Conservation (phyloP, 805 yeast genomes). For the Cyberlindnera suaveolens region DNA sequence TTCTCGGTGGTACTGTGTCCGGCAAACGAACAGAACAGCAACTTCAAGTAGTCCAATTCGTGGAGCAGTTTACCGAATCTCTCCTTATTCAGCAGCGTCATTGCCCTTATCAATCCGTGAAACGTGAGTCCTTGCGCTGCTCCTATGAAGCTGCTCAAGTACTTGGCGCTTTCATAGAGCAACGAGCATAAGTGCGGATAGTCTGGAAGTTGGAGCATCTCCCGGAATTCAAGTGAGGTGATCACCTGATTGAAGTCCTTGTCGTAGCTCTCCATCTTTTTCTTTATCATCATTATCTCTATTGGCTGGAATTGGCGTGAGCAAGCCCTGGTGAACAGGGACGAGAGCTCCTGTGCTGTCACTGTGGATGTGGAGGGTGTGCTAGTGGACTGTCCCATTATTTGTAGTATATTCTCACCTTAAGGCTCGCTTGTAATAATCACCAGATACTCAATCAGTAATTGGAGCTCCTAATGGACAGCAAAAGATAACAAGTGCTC, state of each 20-base stretch:
- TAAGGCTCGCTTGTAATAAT: too few species aligned
- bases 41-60: conserved; percentile 34
- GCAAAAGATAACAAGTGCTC: too few species aligned
- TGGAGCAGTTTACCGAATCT: conserved; percentile 32
- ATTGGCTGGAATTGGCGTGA: conserved; percentile 27
- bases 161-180: conserved; percentile 35
- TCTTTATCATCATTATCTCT: conserved; percentile 27
- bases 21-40: conserved; percentile 44
- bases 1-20: conserved; percentile 4
- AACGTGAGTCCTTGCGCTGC: conserved; percentile 23
- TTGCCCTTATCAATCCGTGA: conserved; percentile 36
- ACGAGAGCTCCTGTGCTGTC: conserved; percentile 18
- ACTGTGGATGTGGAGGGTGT: conserved; percentile 4
- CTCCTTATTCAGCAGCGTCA: conserved; percentile 38
- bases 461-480: too few species aligned
- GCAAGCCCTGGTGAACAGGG: conserved; percentile 27
- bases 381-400: conserved; percentile 23
- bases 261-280: conserved; percentile 17
- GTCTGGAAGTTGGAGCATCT: conserved; percentile 33
- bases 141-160: conserved; percentile 28
- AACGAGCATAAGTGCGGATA: conserved; percentile 26
- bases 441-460: too few species aligned
- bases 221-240: conserved; percentile 20
- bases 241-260: conserved; percentile 22
- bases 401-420: too few species aligned